Percentiles rank a stretch among this genome's conserved stretches.
These are phyloP conservation scores for Hypholoma sublateritium DNA, from an alignment of 768 basidiomycete genomes.

Conservation along the genomic window DNA sequence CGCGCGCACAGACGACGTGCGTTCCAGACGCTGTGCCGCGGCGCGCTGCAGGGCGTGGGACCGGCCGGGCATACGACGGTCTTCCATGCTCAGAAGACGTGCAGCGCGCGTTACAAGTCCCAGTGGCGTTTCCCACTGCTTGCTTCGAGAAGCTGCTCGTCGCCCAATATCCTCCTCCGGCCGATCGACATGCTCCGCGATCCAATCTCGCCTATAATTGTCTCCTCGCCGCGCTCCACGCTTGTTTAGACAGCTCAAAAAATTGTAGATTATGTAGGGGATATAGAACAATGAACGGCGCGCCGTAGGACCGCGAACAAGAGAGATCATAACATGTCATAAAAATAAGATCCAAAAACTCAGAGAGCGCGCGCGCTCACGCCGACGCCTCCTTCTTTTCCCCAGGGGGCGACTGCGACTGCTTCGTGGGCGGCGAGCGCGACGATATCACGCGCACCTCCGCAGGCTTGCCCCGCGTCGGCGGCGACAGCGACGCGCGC, in stretches of 20 bases:
- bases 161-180: too few species aligned
- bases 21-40: neutral
- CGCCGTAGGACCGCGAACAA: neutral
- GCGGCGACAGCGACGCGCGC: constrained; percentile 44
- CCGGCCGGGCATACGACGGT: too few species aligned
- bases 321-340: constrained; percentile 16
- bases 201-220: too few species aligned
- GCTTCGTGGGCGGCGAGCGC: constrained; percentile 52
- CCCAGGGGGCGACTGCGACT: constrained; percentile 49
- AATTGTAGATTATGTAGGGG: neutral
- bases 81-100: too few species aligned
- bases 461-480: constrained; percentile 51
- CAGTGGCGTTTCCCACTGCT: too few species aligned
- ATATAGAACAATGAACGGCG: constrained; percentile 1
- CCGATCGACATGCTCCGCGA: too few species aligned
- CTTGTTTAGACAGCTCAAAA: too few species aligned
- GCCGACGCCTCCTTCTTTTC: constrained; percentile 38
- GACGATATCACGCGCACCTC: constrained; percentile 44
- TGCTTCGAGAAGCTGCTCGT: too few species aligned
- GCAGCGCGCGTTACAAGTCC: too few species aligned
- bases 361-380: constrained; percentile 2
- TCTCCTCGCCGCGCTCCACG: too few species aligned
- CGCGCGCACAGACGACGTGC: too few species aligned
- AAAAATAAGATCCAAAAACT: constrained; percentile 9
- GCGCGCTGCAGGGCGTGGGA: neutral